These are phyloP conservation scores for Colletotrichum tanaceti DNA, from an alignment of 2,329 filamentous ascomycete species.

Conservation along the genomic window DNA sequence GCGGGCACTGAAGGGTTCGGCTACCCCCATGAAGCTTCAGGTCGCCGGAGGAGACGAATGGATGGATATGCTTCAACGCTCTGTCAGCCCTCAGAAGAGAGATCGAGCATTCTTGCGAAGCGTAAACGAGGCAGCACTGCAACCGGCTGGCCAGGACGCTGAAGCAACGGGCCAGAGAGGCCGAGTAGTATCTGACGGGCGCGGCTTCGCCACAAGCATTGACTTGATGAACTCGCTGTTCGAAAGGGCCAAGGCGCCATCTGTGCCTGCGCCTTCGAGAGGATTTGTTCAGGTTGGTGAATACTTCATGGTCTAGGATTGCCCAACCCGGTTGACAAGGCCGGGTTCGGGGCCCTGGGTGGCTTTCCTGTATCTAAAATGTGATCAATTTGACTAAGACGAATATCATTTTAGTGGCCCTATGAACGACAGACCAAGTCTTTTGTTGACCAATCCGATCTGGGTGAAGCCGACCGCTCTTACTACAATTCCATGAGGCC, in stretches of 20 bases:
- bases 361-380: slow-evolving; percentile 49
- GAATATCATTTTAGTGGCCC: slow-evolving; percentile 76
- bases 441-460: slow-evolving; percentile 68
- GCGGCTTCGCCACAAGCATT: slow-evolving; percentile 86
- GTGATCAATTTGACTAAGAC: slow-evolving; percentile 51
- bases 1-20: slow-evolving; percentile 71
- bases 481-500: slow-evolving; percentile 83
- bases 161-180: slow-evolving; percentile 44
- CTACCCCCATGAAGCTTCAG: slow-evolving; percentile 68
- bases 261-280: slow-evolving; percentile 63
- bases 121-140: slow-evolving; percentile 61
- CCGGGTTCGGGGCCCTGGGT: neutral
- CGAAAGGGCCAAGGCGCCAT: slow-evolving; percentile 73
- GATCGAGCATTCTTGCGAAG: slow-evolving; percentile 79
- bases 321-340: slow-evolving; percentile 27
- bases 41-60: slow-evolving; percentile 83
- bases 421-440: slow-evolving; percentile 84
- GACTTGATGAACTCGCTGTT: slow-evolving; percentile 97
- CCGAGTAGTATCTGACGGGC: slow-evolving; percentile 59
- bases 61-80: slow-evolving; percentile 93
- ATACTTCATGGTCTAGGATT: slow-evolving; percentile 47
- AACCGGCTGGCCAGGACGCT: slow-evolving; percentile 55
- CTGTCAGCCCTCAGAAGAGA: slow-evolving; percentile 92
- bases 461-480: slow-evolving; percentile 71
- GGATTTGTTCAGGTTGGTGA: slow-evolving; percentile 91